Conservation (phyloP, 257 asterid species). For the Solanum chmielewskii region DNA sequence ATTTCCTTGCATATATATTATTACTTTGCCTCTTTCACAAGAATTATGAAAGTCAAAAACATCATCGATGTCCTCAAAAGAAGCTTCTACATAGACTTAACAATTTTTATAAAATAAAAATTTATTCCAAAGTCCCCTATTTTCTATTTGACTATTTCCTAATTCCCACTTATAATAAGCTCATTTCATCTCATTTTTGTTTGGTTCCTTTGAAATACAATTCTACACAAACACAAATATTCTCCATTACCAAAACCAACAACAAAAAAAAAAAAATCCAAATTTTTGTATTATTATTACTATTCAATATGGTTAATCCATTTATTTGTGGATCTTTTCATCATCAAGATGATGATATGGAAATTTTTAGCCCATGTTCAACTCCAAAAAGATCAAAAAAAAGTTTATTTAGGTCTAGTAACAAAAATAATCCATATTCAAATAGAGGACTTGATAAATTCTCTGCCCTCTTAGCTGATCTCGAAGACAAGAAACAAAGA, state of each 20-base stretch:
- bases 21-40: neutral
- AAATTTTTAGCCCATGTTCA: constrained; percentile 31
- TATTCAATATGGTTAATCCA: constrained; percentile 8
- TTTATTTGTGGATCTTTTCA: constrained; percentile 54
- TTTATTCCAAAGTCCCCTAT: neutral
- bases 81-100: neutral
- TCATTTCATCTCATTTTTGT: neutral
- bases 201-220: neutral
- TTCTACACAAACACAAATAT: neutral
- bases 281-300: neutral
- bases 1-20: neutral
- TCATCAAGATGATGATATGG: constrained; percentile 20
- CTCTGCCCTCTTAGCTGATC: constrained; percentile 30
- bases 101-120: neutral
- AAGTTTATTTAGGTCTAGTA: constrained; percentile 10
- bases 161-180: constrained; percentile 1
- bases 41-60: neutral
- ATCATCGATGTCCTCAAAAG: neutral
- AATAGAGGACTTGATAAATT: constrained; percentile 44
- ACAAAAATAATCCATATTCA: constrained; percentile 29
- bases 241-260: neutral
- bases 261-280: neutral
- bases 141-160: neutral
- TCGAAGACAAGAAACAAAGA: constrained; percentile 26
- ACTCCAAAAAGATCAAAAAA: constrained; percentile 35